Evolutionary conservation across 2,329 filamentous ascomycete genomes (phyloP).

Genomic region (Remersonia thermophila): DNA sequence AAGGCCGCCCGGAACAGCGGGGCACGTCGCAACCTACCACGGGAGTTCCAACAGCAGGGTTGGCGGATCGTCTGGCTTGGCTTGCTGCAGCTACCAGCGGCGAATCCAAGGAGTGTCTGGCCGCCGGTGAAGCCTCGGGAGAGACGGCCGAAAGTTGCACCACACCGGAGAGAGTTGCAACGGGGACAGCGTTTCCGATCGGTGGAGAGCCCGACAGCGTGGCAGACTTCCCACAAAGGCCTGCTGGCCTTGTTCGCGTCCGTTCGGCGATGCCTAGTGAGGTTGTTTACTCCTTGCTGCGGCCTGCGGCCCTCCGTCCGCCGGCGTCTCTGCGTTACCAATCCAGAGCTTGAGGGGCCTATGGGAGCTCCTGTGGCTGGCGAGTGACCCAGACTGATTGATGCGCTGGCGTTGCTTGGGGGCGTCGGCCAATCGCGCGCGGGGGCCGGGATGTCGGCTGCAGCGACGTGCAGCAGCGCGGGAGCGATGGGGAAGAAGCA

Average conservation of each 20-base stretch:
- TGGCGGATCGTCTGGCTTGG: conserved; percentile 1
- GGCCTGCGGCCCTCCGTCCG: background rate
- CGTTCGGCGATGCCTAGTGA: background rate
- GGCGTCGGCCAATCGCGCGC: conserved; percentile 19
- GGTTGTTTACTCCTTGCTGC: conserved; percentile 4
- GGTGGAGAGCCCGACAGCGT: too few relatives aligned
- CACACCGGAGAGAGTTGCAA: too few relatives aligned
- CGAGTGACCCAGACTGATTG: conserved; percentile 19
- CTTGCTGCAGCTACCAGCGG: background rate
- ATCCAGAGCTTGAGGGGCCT: conserved; percentile 9
- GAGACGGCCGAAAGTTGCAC: too few relatives aligned
- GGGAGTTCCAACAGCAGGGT: conserved; percentile 9
- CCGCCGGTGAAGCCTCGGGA: conserved; percentile 1
- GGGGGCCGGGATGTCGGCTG: conserved; percentile 15
- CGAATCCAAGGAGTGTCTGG: background rate
- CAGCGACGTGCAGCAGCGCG: conserved; percentile 18
- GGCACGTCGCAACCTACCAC: conserved; percentile 5
- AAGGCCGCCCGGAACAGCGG: conserved; percentile 10
- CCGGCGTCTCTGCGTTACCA: conserved; percentile 1
- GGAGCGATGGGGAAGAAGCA: background rate
- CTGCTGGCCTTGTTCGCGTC: too few relatives aligned
- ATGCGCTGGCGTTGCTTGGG: conserved; percentile 23
- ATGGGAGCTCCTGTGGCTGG: conserved; percentile 25
- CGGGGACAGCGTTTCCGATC: too few relatives aligned
- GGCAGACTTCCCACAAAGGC: too few relatives aligned